phyloP scores from a whole-genome alignment of 2,329 filamentous ascomycete species.

The Botryosphaeria agaves region DNA sequence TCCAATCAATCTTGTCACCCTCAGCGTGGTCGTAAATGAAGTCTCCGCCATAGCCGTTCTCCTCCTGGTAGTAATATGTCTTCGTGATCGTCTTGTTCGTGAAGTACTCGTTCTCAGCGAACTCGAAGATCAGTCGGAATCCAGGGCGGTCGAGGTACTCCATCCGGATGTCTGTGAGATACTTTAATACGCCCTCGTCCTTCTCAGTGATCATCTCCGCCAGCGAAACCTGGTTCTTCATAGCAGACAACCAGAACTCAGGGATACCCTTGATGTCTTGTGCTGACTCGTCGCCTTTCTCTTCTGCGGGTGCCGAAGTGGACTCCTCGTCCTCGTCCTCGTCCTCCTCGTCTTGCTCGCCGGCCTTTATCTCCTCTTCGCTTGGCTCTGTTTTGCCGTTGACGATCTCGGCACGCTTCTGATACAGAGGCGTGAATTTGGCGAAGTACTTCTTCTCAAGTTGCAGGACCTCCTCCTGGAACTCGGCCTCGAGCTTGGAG shows the following conservation, averaged over 20 bases:
- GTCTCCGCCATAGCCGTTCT: conserved; percentile 95
- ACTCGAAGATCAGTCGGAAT: conserved; percentile 97
- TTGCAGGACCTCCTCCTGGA: conserved; percentile 95
- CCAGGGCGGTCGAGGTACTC: conserved; percentile 97
- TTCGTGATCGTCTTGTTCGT: conserved; percentile 94
- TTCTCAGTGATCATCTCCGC: conserved; percentile 98
- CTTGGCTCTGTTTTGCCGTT: conserved; percentile 77
- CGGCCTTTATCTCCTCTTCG: conserved; percentile 70
- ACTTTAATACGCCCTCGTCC: conserved; percentile 84
- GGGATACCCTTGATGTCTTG: conserved; percentile 63
- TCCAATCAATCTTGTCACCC: conserved; percentile 96
- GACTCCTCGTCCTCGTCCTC: conserved; percentile 39
- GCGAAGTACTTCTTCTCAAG: conserved; percentile 99
- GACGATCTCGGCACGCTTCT: conserved; percentile 85
- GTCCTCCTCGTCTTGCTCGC: conserved; percentile 63
- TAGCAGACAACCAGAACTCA: conserved; percentile 98
- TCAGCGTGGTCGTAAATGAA: conserved; percentile 99
- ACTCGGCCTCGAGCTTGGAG: conserved; percentile 93
- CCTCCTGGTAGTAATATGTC: conserved; percentile 98
- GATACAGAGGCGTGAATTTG: conserved; percentile 94
- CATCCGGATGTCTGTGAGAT: conserved; percentile 88
- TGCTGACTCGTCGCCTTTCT: conserved; percentile 34
- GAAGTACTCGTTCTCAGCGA: conserved; percentile 90
- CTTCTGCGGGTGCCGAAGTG: conserved; percentile 37
- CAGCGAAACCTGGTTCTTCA: conserved; percentile 98